phyloP scores from a whole-genome alignment of 2,329 filamentous ascomycete species.

The Diaporthe eres region DNA sequence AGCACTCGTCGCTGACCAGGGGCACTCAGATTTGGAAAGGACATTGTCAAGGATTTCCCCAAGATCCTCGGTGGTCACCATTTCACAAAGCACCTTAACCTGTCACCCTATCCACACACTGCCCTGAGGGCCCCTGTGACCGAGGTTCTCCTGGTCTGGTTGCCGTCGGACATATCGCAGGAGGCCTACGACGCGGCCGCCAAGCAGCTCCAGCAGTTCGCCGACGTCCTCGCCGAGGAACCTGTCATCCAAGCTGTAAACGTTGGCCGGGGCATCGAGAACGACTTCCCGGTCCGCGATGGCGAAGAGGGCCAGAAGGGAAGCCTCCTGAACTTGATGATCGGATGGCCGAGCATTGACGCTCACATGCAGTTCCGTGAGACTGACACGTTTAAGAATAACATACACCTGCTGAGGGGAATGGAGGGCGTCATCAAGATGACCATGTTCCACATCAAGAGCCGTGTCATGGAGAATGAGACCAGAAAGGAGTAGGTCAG shows the following conservation, averaged over 20 bases:
- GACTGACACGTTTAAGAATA: constrained; percentile 52
- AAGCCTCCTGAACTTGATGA: constrained; percentile 46
- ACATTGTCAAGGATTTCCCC: constrained; percentile 43
- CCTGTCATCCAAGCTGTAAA: constrained; percentile 39
- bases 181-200: constrained; percentile 24
- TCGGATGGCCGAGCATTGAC: constrained; percentile 57
- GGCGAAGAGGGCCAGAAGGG: constrained; percentile 49
- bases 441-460: constrained; percentile 44
- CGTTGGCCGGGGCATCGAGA: constrained; percentile 51
- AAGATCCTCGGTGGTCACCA: constrained; percentile 42
- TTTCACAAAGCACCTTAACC: constrained; percentile 45
- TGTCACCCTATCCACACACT: constrained; percentile 38
- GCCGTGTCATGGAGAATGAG: constrained; percentile 33
- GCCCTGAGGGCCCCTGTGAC: constrained; percentile 43
- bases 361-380: constrained; percentile 54
- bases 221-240: constrained; percentile 40
- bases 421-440: constrained; percentile 45
- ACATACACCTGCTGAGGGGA: constrained; percentile 46
- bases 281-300: constrained; percentile 49
- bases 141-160: constrained; percentile 42
- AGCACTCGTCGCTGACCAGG: background rate
- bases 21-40: constrained; percentile 39
- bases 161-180: constrained; percentile 31
- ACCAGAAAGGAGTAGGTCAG: constrained; percentile 14
- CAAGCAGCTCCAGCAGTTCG: constrained; percentile 20